A percentile compares a stretch with the other conserved stretches of the same genome.
Evolutionary conservation across 768 basidiomycete genomes (phyloP).

Genomic region (Mycena chlorophos): DNA sequence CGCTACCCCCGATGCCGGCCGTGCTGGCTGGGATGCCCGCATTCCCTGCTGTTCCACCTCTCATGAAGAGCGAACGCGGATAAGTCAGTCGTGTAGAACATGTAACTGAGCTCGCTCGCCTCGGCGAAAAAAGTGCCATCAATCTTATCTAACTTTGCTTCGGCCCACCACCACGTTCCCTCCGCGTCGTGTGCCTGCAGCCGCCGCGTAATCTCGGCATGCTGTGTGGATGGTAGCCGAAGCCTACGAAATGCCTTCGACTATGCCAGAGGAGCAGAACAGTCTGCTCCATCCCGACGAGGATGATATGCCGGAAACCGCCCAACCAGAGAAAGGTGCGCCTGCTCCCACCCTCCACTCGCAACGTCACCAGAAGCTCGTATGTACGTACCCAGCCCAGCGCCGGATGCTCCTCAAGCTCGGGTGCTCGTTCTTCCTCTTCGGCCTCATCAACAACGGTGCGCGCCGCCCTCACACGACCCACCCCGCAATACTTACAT

Average conservation of each 20-base stretch:
- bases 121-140: too few species aligned
- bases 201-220: constrained; percentile 5
- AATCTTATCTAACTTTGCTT: neutral
- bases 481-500: neutral
- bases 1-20: too few species aligned
- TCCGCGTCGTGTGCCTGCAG: neutral
- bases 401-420: constrained; percentile 39
- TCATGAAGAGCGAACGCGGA: too few species aligned
- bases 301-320: constrained; percentile 9
- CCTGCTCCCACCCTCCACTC: neutral
- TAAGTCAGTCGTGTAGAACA: too few species aligned
- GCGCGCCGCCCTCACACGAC: constrained; percentile 6
- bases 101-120: too few species aligned
- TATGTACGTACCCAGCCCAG: constrained; percentile 22
- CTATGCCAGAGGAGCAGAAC: constrained; percentile 9
- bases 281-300: constrained; percentile 16
- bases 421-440: constrained; percentile 79
- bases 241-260: constrained; percentile 19
- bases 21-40: too few species aligned
- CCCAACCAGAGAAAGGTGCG: constrained; percentile 6
- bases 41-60: too few species aligned
- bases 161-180: neutral
- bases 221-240: constrained; percentile 19
- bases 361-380: neutral
- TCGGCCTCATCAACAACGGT: constrained; percentile 94